Percentiles rank a stretch among this genome's conserved stretches.
Conservation (phyloP, 208 protist genomes). For the Wallacemonas rigidus region DNA sequence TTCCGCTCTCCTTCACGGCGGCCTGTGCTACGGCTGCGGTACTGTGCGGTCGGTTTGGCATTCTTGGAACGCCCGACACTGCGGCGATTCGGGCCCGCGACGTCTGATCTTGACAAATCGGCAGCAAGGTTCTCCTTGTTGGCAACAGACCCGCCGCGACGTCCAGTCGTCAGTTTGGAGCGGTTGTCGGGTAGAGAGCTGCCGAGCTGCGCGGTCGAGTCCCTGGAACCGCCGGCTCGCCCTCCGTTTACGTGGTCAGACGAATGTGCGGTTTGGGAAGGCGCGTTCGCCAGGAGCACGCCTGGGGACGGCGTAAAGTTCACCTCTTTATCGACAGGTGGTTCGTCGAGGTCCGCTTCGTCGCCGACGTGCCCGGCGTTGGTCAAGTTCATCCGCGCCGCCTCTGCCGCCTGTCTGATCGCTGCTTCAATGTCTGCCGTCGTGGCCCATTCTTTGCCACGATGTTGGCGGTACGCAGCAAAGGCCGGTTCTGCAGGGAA, state of each 20-base stretch:
- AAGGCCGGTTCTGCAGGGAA: slow-evolving; percentile 70
- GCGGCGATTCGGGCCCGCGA: slow-evolving; percentile 23
- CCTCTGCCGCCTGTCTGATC: slow-evolving; percentile 35
- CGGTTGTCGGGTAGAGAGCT: not conserved
- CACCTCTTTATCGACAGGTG: slow-evolving; percentile 61
- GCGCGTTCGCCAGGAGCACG: not conserved
- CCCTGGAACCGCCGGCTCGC: not conserved
- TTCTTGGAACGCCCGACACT: slow-evolving; percentile 1
- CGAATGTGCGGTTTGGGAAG: not conserved
- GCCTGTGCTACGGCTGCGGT: slow-evolving; percentile 15
- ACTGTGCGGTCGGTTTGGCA: not conserved
- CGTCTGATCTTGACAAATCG: not conserved
- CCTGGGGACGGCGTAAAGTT: slow-evolving; percentile 46
- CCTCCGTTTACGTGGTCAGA: not conserved
- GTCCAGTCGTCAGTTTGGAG: not conserved
- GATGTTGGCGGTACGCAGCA: slow-evolving; percentile 41
- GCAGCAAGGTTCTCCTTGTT: not conserved
- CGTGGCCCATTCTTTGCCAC: slow-evolving; percentile 21
- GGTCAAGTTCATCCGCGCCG: slow-evolving; percentile 32
- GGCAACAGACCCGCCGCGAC: not conserved
- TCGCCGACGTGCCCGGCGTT: slow-evolving; percentile 32
- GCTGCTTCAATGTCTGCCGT: slow-evolving; percentile 31
- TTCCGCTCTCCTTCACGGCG: not conserved
- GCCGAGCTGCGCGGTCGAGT: not conserved
- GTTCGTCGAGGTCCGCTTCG: slow-evolving; percentile 33